Percentiles rank a stretch among this genome's conserved stretches.
phyloP scores from a whole-genome alignment of 306 rosid species.

The Prunus padus region DNA sequence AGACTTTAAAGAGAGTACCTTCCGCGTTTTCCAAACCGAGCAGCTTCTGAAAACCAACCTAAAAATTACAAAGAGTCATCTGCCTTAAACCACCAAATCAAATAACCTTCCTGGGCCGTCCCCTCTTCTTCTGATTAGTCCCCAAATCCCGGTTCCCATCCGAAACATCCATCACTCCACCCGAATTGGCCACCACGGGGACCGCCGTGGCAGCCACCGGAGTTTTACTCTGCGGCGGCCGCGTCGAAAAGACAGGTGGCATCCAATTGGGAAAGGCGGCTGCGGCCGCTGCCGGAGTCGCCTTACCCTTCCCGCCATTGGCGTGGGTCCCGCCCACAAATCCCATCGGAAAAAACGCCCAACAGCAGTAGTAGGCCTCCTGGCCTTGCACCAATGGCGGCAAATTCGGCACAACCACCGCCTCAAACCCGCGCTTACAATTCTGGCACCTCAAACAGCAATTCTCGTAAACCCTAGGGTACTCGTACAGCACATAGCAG shows the following conservation, averaged over 20 bases:
- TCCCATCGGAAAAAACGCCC: slow-evolving; percentile 85
- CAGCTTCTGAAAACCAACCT: slow-evolving; percentile 13
- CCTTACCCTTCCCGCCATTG: slow-evolving; percentile 32
- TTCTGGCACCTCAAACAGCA: slow-evolving; percentile 84
- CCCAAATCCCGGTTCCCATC: slow-evolving; percentile 25
- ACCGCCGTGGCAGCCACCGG: background rate
- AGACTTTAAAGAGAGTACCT: slow-evolving; percentile 22
- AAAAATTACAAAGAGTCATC: slow-evolving; percentile 1
- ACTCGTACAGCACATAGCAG: slow-evolving; percentile 73
- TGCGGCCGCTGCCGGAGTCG: background rate
- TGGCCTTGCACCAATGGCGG: slow-evolving; percentile 75
- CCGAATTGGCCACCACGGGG: background rate
- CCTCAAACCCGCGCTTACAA: slow-evolving; percentile 71
- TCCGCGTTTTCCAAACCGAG: background rate
- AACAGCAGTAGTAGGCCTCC: slow-evolving; percentile 79
- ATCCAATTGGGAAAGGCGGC: slow-evolving; percentile 59
- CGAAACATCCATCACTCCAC: slow-evolving; percentile 9
- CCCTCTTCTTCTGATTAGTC: slow-evolving; percentile 43
- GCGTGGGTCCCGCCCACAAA: slow-evolving; percentile 32
- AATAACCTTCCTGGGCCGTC: slow-evolving; percentile 44
- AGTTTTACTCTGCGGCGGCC: slow-evolving; percentile 22
- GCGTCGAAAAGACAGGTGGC: slow-evolving; percentile 36
- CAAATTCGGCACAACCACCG: slow-evolving; percentile 39
- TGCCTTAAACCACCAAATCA: slow-evolving; percentile 2
- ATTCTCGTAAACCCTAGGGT: slow-evolving; percentile 63